Percentiles rank a stretch among this genome's conserved stretches.
These are phyloP conservation scores for Blastocrithidia nonstop DNA, from an alignment of 208 protist genomes.

Conservation along the genomic window DNA sequence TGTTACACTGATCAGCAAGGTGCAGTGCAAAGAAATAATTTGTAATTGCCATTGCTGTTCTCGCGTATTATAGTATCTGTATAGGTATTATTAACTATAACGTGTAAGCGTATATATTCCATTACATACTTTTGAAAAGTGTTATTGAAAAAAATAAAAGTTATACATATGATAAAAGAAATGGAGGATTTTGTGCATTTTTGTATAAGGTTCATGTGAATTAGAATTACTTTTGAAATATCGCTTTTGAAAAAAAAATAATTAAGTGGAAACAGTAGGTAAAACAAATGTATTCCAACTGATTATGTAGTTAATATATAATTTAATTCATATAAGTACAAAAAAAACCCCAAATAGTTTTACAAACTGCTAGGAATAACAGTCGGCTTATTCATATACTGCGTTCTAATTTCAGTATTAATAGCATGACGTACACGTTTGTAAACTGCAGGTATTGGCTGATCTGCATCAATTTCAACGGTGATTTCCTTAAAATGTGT, in stretches of 20 bases:
- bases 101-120: too few species aligned
- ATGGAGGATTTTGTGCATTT: neutral
- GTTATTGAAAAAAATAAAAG: too few species aligned
- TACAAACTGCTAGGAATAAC: conserved; percentile 7
- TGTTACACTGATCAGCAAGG: too few species aligned
- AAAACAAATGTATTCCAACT: neutral
- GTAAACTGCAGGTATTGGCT: conserved; percentile 27
- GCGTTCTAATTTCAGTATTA: conserved; percentile 9
- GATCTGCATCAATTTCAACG: conserved; percentile 37
- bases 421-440: conserved; percentile 11
- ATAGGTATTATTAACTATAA: too few species aligned
- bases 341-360: conserved; percentile 5
- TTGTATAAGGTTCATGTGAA: neutral
- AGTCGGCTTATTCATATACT: conserved; percentile 6
- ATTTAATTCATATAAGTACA: too few species aligned
- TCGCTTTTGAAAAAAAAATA: neutral
- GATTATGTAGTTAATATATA: neutral
- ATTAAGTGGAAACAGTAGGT: neutral
- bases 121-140: too few species aligned
- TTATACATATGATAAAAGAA: too few species aligned
- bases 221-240: neutral
- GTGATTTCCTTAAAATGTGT: conserved; percentile 32
- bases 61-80: too few species aligned
- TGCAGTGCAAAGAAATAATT: too few species aligned
- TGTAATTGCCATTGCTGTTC: too few species aligned